Evolutionary conservation across 768 basidiomycete genomes (phyloP).

Genomic region (Tulasnella sp.): DNA sequence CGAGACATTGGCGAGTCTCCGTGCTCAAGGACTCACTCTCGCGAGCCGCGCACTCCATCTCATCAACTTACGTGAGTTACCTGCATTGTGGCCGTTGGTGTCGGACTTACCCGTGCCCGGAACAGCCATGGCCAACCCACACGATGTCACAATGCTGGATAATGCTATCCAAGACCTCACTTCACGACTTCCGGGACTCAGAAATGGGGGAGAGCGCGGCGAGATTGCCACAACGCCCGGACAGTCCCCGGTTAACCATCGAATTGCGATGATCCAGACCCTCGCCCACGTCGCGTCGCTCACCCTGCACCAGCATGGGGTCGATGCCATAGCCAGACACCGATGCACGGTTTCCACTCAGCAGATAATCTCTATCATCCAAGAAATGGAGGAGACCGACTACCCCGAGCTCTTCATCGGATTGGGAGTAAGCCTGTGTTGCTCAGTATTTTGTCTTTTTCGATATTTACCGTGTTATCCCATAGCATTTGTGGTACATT

Average conservation of each 20-base stretch:
- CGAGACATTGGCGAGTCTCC: neutral
- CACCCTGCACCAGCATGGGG: slow-evolving; percentile 9
- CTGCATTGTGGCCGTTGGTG: neutral
- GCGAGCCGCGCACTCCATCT: neutral
- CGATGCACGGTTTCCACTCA: slow-evolving; percentile 2
- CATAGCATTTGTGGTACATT: slow-evolving; percentile 2
- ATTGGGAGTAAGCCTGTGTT: neutral
- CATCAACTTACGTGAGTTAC: neutral
- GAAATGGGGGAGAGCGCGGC: slow-evolving; percentile 11
- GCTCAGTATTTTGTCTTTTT: neutral
- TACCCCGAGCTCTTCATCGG: slow-evolving; percentile 7
- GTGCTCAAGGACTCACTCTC: slow-evolving; percentile 6
- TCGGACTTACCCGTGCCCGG: neutral
- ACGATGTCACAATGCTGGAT: slow-evolving; percentile 1
- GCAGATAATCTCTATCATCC: neutral
- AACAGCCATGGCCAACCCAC: neutral
- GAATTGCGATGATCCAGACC: slow-evolving; percentile 15
- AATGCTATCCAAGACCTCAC: slow-evolving; percentile 13
- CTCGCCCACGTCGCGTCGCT: slow-evolving; percentile 13
- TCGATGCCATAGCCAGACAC: neutral
- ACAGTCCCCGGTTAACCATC: slow-evolving; percentile 12
- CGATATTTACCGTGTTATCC: neutral
- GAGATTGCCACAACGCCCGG: slow-evolving; percentile 11
- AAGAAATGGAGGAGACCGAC: neutral
- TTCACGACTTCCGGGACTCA: slow-evolving; percentile 5